Evolutionary conservation across 2,329 filamentous ascomycete species (phyloP).

Genomic region (Keithomyces neogunnii): DNA sequence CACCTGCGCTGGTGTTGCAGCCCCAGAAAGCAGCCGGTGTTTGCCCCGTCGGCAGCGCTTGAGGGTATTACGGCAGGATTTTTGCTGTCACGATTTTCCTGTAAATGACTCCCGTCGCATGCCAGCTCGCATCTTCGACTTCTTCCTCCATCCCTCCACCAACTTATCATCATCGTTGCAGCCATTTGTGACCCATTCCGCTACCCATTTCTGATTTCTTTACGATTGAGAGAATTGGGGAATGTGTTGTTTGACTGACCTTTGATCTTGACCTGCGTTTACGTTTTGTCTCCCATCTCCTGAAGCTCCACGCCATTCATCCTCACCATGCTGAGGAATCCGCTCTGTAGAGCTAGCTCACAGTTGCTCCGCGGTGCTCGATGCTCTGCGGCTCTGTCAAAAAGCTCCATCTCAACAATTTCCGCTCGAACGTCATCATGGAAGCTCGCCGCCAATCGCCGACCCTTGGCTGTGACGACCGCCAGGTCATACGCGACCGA

Average conservation of each 20-base stretch:
- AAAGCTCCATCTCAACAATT: conserved; percentile 34
- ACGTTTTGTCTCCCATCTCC: conserved; percentile 5
- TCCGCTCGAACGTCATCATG: conserved; percentile 32
- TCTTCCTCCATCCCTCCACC: conserved; percentile 8
- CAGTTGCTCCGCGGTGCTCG: conserved; percentile 50
- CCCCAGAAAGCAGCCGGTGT: conserved; percentile 1
- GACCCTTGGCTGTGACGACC: conserved; percentile 38
- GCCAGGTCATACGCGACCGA: conserved; percentile 46
- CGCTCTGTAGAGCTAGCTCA: conserved; percentile 55
- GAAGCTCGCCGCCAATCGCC: conserved; percentile 37
- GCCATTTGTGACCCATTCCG: conserved; percentile 36
- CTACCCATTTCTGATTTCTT: conserved; percentile 30
- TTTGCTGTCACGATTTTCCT: conserved; percentile 5
- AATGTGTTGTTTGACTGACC: conserved; percentile 18
- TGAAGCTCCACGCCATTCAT: conserved; percentile 8
- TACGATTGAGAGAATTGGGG: conserved; percentile 22
- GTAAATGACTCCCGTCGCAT: neutral
- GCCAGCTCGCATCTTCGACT: neutral
- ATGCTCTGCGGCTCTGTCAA: conserved; percentile 31
- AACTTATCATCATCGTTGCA: conserved; percentile 2
- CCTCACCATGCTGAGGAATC: conserved; percentile 63
- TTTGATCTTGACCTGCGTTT: conserved; percentile 12
- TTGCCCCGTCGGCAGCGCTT: neutral
- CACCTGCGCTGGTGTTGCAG: neutral
- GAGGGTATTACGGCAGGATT: neutral